phyloP scores from a whole-genome alignment of 129 eudicot genomes.

The Flaveria sonorensis region DNA sequence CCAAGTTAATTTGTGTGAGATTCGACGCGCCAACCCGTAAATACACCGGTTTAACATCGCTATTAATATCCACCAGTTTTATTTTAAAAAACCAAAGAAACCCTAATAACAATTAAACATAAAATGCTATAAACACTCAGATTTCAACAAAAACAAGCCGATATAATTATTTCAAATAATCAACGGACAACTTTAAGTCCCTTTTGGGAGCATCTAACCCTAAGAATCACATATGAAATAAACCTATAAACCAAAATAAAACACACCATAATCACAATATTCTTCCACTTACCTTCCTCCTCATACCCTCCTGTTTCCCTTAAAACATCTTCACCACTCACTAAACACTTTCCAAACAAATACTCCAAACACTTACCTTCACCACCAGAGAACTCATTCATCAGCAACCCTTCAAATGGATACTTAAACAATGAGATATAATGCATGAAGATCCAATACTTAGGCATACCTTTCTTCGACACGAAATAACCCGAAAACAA shows the following conservation, averaged over 20 bases:
- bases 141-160: conserved; percentile 11
- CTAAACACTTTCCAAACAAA: conserved; percentile 76
- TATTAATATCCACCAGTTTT: neutral
- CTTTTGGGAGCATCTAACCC: conserved; percentile 77
- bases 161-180: conserved; percentile 5
- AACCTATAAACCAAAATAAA: conserved; percentile 91
- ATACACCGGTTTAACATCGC: no score
- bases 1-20: no score
- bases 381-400: conserved; percentile 78
- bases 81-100: neutral
- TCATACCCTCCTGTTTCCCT: conserved; percentile 74
- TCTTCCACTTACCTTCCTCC: conserved; percentile 74
- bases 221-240: conserved; percentile 80
- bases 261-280: conserved; percentile 77
- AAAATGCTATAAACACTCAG: neutral
- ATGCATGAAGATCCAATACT: conserved; percentile 89
- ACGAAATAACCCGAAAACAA: conserved; percentile 96
- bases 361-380: conserved; percentile 61
- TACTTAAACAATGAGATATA: conserved; percentile 90
- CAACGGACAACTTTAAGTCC: conserved; percentile 49
- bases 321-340: conserved; percentile 74
- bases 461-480: conserved; percentile 75
- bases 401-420: conserved; percentile 93
- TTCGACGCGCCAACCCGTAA: no score
- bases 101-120: neutral